phyloP scores from a whole-genome alignment of 164 flowering plant genomes.

The Litsea cubeba region DNA sequence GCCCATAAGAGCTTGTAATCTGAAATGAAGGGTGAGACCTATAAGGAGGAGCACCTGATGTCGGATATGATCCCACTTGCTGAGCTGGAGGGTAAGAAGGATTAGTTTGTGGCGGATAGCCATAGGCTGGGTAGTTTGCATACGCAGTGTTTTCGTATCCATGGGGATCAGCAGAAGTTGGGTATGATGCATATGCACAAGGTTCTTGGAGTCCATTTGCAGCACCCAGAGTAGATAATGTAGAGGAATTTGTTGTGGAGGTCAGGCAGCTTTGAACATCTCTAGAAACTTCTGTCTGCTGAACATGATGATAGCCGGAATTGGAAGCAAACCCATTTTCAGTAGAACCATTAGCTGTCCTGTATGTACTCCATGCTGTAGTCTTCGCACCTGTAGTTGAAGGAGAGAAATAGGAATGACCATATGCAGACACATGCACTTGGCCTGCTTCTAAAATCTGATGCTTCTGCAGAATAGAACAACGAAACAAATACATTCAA shows the following conservation, averaged over 20 bases:
- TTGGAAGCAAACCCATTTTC: conserved; percentile 45
- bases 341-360: conserved; percentile 33
- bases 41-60: conserved; percentile 92
- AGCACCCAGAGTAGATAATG: conserved; percentile 48
- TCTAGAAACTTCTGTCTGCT: conserved; percentile 32
- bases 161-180: conserved; percentile 60
- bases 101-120: conserved; percentile 70
- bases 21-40: conserved; percentile 96
- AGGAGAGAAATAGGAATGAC: conserved; percentile 13
- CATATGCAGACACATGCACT: conserved; percentile 38
- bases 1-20: conserved; percentile 97
- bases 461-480: conserved; percentile 29
- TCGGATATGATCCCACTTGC: conserved; percentile 81
- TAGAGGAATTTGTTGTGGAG: conserved; percentile 30
- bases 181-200: conserved; percentile 48
- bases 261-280: conserved; percentile 39
- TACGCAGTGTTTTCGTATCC: conserved; percentile 64
- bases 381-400: conserved; percentile 34
- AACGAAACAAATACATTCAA: background rate
- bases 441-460: conserved; percentile 41
- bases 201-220: conserved; percentile 51
- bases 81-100: conserved; percentile 52
- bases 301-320: conserved; percentile 44
- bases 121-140: conserved; percentile 31
- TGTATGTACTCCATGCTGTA: conserved; percentile 44